Base-by-base conservation (phyloP, 1,284 basidiomycete species). In the Boletus subluridellus region DNA sequence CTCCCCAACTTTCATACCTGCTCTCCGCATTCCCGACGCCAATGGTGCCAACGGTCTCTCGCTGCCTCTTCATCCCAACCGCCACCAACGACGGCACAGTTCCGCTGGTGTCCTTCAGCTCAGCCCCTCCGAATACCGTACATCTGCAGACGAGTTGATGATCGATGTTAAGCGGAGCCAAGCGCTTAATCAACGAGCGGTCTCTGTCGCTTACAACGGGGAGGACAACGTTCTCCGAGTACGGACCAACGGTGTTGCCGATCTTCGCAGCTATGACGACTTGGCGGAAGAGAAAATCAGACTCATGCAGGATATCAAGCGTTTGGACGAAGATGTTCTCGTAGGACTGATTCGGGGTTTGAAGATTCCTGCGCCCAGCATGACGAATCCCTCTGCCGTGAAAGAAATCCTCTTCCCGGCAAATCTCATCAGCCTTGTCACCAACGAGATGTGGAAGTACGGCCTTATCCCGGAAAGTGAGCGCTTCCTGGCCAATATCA, bases 361-460 rank as follows among this genome's bases (percentile, higher is more conserved):
- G 67, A 97, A 96, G 80, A 95, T 98, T 57, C 95, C 96, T 17
- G 85, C 89, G 21, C 93, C 97, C 1, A 95, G 89, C 68, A 79
- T 94, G 55, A 92, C 91, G 57, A 97, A 94, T 70, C 93, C 95
- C 1, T 93, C 95, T 21, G 88, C 90, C 34, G 89, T 95, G 62
- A 99, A 98, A 77, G 97, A 99, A 75, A 95, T 99, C 55, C 82
- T 99, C 45, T 99, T 99, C 89, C 97, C 97, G 5, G 96, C 97
- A n/a, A 98, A 99, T 74, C 84, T 99, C 60, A 99, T 99, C 76
- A 94, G 92, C 68, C 80, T 99, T 52, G 90, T 98, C 60, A 97
- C 95, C 24, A 99, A 99, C 75, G 97, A 99, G 77, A 99, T 99
- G 96, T 99, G 97, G 97, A 98, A 98, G 78, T 94, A 98, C 69